Evolutionary conservation across 139 green algal species (phyloP).

Genomic region (Astrephomene gubernaculifera): DNA sequence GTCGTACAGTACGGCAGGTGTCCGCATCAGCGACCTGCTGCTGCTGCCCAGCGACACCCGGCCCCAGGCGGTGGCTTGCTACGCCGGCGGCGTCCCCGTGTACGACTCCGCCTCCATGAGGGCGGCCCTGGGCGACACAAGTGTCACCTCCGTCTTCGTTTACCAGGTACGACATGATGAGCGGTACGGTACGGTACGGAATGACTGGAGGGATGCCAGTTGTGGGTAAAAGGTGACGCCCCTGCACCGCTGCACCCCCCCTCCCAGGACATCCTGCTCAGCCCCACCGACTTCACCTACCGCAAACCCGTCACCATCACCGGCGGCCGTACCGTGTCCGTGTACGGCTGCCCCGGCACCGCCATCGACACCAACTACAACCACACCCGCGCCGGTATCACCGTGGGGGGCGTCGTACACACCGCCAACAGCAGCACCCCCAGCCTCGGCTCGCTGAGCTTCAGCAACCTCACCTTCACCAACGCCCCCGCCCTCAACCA

Average conservation of each 20-base stretch:
- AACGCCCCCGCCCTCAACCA: constrained; percentile 1
- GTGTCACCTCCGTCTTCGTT: neutral
- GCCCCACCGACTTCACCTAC: constrained; percentile 14
- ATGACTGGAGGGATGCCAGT: neutral
- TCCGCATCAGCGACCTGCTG: neutral
- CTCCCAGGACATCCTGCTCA: neutral
- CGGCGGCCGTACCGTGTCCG: neutral
- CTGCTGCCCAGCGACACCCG: constrained; percentile 1
- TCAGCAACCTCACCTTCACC: constrained; percentile 14
- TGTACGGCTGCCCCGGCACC: constrained; percentile 35
- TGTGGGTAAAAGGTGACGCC: neutral
- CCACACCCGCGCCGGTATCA: neutral
- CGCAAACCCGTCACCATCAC: constrained; percentile 1
- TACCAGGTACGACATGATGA: neutral
- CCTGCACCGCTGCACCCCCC: neutral
- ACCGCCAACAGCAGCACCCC: no score
- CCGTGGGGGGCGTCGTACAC: no score
- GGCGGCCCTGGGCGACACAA: neutral
- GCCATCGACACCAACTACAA: constrained; percentile 19
- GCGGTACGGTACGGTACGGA: neutral
- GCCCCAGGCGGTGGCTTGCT: neutral
- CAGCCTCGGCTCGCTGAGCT: neutral
- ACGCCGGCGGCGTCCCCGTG: neutral
- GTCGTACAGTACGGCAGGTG: neutral
- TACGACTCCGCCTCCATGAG: neutral